A percentile compares a stretch with the other conserved stretches of the same genome.
phyloP scores from a whole-genome alignment of 2,329 filamentous ascomycete genomes.

The Venturia pyrina region DNA sequence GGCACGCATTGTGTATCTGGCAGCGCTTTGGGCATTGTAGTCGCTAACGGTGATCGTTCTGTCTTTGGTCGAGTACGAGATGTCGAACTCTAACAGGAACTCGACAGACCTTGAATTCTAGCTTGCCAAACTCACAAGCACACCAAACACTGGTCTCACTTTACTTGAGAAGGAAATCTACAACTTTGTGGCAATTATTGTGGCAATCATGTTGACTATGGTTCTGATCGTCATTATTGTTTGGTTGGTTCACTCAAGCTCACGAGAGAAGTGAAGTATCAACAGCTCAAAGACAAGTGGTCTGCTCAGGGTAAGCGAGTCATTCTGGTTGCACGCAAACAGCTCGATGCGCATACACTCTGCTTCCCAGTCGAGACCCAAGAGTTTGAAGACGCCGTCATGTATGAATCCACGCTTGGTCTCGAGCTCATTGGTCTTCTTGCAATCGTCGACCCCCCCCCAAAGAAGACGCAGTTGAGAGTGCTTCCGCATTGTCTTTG shows the following conservation, averaged over 20 bases:
- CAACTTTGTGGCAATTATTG: slow-evolving; percentile 62
- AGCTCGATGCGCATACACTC: slow-evolving; percentile 29
- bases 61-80: slow-evolving; percentile 55
- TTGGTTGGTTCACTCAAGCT: neutral
- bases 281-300: slow-evolving; percentile 53
- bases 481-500: slow-evolving; percentile 53
- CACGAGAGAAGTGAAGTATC: neutral
- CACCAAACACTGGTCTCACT: slow-evolving; percentile 57
- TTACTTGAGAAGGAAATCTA: slow-evolving; percentile 63
- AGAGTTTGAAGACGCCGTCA: slow-evolving; percentile 48
- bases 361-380: slow-evolving; percentile 35
- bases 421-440: slow-evolving; percentile 47
- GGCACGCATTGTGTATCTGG: slow-evolving; percentile 71
- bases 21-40: slow-evolving; percentile 54
- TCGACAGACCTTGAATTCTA: neutral
- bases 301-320: slow-evolving; percentile 59
- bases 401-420: slow-evolving; percentile 38
- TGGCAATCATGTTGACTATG: slow-evolving; percentile 55
- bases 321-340: slow-evolving; percentile 55
- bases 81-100: neutral
- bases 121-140: slow-evolving; percentile 59
- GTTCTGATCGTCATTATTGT: slow-evolving; percentile 27
- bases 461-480: slow-evolving; percentile 22
- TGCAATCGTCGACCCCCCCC: slow-evolving; percentile 50
- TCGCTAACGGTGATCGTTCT: slow-evolving; percentile 61